Conservation (phyloP, 495 filamentous ascomycete genomes). For the Evernia prunastri region DNA sequence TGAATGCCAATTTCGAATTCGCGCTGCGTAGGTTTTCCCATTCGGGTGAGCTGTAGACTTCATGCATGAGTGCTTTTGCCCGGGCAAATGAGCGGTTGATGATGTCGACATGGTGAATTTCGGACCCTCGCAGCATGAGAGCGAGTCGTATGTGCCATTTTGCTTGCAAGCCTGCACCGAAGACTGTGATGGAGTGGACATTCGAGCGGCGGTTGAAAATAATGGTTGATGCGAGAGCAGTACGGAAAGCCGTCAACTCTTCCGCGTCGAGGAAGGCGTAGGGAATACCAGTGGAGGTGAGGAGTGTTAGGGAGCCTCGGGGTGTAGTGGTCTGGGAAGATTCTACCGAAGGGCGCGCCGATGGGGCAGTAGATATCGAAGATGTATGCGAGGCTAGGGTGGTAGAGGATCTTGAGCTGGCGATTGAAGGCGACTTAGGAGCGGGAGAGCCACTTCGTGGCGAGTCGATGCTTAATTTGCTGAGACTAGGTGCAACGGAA, state of each 20-base stretch:
- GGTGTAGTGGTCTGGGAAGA: slow-evolving; percentile 54
- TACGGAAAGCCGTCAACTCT: slow-evolving; percentile 88
- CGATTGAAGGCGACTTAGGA: slow-evolving; percentile 18
- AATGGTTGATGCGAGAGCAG: slow-evolving; percentile 72
- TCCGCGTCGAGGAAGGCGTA: slow-evolving; percentile 76
- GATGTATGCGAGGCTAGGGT: slow-evolving; percentile 44
- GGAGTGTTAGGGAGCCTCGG: slow-evolving; percentile 69
- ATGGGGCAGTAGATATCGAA: slow-evolving; percentile 62
- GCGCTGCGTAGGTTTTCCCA: slow-evolving; percentile 49
- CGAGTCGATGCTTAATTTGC: slow-evolving; percentile 22
- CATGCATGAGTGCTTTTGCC: slow-evolving; percentile 41
- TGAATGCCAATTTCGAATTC: slow-evolving; percentile 59
- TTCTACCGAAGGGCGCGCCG: slow-evolving; percentile 42
- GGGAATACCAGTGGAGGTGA: slow-evolving; percentile 60
- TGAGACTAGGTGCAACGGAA: slow-evolving; percentile 16
- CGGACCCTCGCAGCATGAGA: slow-evolving; percentile 61
- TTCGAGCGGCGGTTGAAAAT: slow-evolving; percentile 63
- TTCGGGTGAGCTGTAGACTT: slow-evolving; percentile 48
- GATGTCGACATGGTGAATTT: slow-evolving; percentile 71
- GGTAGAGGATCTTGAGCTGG: slow-evolving; percentile 21
- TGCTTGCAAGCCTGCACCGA: slow-evolving; percentile 86
- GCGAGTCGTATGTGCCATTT: slow-evolving; percentile 89
- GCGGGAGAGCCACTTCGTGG: slow-evolving; percentile 17
- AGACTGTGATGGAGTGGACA: slow-evolving; percentile 69
- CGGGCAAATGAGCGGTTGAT: slow-evolving; percentile 67